Conservation (phyloP, 495 filamentous ascomycete genomes). For the Hyaloscypha finlandica region DNA sequence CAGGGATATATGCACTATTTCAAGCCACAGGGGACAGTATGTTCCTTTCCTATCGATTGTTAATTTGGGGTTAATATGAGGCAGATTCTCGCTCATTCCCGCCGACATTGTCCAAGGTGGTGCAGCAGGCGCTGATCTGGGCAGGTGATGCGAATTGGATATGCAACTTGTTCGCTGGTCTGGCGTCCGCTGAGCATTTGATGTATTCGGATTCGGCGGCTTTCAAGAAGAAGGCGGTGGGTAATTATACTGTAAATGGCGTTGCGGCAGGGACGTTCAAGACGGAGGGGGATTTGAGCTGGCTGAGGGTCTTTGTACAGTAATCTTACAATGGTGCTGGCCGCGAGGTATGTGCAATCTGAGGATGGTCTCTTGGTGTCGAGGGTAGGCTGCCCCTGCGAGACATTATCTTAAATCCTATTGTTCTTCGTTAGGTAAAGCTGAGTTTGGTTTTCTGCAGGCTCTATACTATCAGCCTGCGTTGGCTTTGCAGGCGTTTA, state of each 20-base stretch:
- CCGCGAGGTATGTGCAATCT: conserved; percentile 44
- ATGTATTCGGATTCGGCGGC: conserved; percentile 37
- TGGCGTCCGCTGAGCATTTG: conserved; percentile 47
- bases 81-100: conserved; percentile 45
- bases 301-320: conserved; percentile 51
- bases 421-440: neutral
- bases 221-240: conserved; percentile 42
- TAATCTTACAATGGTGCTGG: too few species aligned
- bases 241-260: conserved; percentile 51
- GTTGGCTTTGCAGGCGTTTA: conserved; percentile 51
- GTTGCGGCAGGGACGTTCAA: conserved; percentile 49
- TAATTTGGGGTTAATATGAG: neutral
- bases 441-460: neutral
- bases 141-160: conserved; percentile 58
- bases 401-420: too few species aligned
- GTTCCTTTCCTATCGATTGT: conserved; percentile 22
- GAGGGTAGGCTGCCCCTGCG: too few species aligned
- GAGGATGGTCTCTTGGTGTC: too few species aligned
- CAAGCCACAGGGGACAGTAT: conserved; percentile 45
- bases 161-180: conserved; percentile 54
- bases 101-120: conserved; percentile 43
- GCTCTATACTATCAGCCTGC: conserved; percentile 14
- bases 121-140: conserved; percentile 50
- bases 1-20: conserved; percentile 40
- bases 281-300: conserved; percentile 50